Percentiles rank a stretch among this genome's conserved stretches.
These are phyloP conservation scores for Suaeda aralocaspica DNA, from an alignment of 148 eudicot genomes.

Conservation along the genomic window DNA sequence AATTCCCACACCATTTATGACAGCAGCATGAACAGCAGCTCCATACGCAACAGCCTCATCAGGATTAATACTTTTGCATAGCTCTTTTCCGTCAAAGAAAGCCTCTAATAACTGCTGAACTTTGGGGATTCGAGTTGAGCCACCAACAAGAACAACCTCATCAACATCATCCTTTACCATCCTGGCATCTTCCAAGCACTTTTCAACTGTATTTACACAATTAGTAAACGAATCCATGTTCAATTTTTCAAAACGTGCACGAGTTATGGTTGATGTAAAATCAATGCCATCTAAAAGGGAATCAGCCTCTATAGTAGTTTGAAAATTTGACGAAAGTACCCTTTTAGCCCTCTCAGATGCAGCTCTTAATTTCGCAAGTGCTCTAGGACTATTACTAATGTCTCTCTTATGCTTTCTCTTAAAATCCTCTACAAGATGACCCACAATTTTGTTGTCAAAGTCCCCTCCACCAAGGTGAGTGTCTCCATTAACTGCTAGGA, in stretches of 20 bases:
- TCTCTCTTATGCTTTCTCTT: background rate
- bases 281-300: background rate
- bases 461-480: background rate
- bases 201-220: background rate
- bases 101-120: slow-evolving; percentile 1
- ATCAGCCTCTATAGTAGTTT: background rate
- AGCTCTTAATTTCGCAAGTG: background rate
- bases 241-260: background rate
- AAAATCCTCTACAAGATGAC: background rate
- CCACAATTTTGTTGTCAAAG: background rate
- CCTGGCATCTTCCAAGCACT: background rate
- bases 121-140: slow-evolving; percentile 6
- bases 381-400: background rate
- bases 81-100: slow-evolving; percentile 3
- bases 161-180: background rate
- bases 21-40: background rate
- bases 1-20: background rate
- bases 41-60: slow-evolving; percentile 11
- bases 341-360: background rate
- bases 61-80: slow-evolving; percentile 10
- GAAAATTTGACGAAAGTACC: background rate
- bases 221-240: background rate
- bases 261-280: background rate
- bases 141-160: slow-evolving; percentile 8
- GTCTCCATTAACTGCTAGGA: background rate